Base-by-base conservation (phyloP, 1,284 basidiomycete genomes). In the Ceratobasidium sp. region DNA sequence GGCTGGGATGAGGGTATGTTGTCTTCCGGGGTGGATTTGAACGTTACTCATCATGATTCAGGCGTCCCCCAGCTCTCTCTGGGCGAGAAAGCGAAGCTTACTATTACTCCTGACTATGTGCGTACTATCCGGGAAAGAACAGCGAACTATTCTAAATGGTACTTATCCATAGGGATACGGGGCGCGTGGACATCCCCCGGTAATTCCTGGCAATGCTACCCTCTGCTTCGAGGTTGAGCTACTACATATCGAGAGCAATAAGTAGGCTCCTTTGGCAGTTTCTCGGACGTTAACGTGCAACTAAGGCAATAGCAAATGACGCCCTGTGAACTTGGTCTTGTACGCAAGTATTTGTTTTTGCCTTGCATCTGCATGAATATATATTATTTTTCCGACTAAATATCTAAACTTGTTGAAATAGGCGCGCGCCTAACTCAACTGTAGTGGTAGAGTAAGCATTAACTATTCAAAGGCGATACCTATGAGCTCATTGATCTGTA, bases 1-100 rank as follows among this genome's bases (percentile, higher is more conserved):
- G 95, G 95, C 57, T 97, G 95, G 95, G 95, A 97, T 83, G 94
- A 96, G 85, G 94, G 95, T 94, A 82, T 83, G 88, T 86, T 40
- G 17, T 23, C 33, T 73, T 13, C 59, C 33, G 33, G 28, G 46
- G 48, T 28, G 17, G 7, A 6, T 48, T 15, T 67, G 20, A 54
- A 20, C 48, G 17, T 26, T 48, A 15, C 46, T 48, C 10, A 70
- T 28, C 20, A 20, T 46, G 44, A 52, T 33, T 82, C 81, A 94
- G 93, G 91, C 77, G 92, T 96, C 44, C 90, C 88, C 20, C 88
- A 94, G 86, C 85, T 96, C 80, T 95, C 94, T 38, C 64, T 95
- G 54, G 94, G 94, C 80, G 84, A 94, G 85, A 95, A 93, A 85
- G 95, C 95, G 56, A 83, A 85, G 68, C 85, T 96, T 69, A 93